Base-by-base conservation (phyloP, 148 eudicot genomes). In the Rheum nobile region DNA sequence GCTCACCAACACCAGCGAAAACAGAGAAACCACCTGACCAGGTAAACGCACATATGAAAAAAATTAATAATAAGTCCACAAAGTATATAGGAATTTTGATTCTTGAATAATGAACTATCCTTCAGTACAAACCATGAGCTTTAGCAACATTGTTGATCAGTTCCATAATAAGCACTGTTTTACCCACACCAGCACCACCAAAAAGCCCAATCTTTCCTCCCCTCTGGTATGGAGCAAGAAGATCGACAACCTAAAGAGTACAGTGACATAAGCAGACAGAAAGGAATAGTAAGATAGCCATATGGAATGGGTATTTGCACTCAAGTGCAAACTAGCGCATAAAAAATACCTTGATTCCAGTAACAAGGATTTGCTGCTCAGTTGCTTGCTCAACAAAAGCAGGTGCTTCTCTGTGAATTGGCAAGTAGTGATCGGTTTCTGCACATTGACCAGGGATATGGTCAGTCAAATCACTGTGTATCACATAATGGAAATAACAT, bases 331-430 rank as follows among this genome's bases (percentile, higher is more conserved):
- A 70, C 26, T 41, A 65, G n/a, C 52, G 47, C n/a, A n/a, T n/a
- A 41, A 28, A 9, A 73, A 7, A 50, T 81, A 89, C 97, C 97
- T 93, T 93, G 75, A 94, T 94, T 74, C 98, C 98, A 75, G 98
- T 94, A 37, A 91, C 98, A 83, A 94, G 98, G 77, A 91, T 91
- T 81, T 94, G 80, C 67, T 94, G 98, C 80, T 94, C 98, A 52
- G 98, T 94, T 21, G 98, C 97, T 75, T 94, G 98, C 70, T 94
- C 98, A 69, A 91, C 98, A 77, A 94, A 94, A 17, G 98, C 72
- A 13, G 98, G 98, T 74, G 98, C 97, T 81, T 91, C 97, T 81
- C 97, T 84, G 73, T 91, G 97, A 76, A 91, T 91, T 59, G 97
- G 97, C 81, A 94, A 79, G 78, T 76, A 83, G 83, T 94, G 97